Base-by-base conservation (phyloP, 2,329 filamentous ascomycete genomes). In the Triangularia setosa region DNA sequence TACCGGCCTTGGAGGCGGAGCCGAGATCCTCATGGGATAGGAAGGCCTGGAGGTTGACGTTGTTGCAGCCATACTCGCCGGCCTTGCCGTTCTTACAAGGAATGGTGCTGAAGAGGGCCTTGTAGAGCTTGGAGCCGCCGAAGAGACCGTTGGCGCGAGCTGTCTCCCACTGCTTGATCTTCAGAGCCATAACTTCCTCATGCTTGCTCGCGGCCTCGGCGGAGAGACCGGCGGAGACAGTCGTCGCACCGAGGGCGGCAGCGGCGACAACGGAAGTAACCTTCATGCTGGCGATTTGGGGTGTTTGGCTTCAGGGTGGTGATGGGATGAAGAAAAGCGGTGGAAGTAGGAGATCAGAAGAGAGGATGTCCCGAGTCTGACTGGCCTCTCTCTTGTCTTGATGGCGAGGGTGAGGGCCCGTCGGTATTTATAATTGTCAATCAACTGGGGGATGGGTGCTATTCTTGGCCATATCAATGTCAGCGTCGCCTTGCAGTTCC, bases 1-100 rank as follows among this genome's bases (percentile, higher is more conserved):
- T 67, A 27, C 65, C 65, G 53, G 58, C 62, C 55, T 52, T 52
- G 35, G 58, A 28, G 44, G 28, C 27, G n/a, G 65, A 67, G 30
- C 65, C 67, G 58, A 69, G 62, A 58, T 69, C 65, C 53, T 67
- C 63, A 33, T 69, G 67, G 27, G 60, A 56, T 30, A 69, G 54
- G 60, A 69, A 69, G n/a, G 57, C 52, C 24, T 67, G 56, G 53
- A 69, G 56, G 53, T 69, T 62, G 27, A 69, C 65, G 55, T 67
- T 67, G 59, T 57, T 63, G 63, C 67, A 69, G 35, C 53, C 28
- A 56, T 68, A 68, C 54, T 64, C 48, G 33, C 30, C 27, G 18
- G 64, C 66, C 40, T 65, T 63, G 55, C 67, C 68, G 58, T 69
- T 69, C 56, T 60, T 61, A 44, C 67, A 69, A 4, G 52, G 52